phyloP scores from a whole-genome alignment of 2,329 filamentous ascomycete species.

The Botrytis paeoniae region DNA sequence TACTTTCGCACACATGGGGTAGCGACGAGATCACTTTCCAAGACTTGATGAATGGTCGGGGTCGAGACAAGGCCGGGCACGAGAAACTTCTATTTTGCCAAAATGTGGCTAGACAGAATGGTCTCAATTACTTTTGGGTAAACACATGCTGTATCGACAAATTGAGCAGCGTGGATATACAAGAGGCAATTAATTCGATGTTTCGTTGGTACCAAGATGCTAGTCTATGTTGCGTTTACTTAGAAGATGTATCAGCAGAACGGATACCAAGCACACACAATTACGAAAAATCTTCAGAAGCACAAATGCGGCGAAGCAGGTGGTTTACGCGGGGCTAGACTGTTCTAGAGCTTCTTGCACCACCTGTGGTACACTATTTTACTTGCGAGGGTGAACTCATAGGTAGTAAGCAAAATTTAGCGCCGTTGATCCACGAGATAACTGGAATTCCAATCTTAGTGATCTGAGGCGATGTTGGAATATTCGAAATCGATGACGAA shows the following conservation, averaged over 20 bases:
- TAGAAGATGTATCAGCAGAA: conserved; percentile 22
- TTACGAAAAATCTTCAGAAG: conserved; percentile 19
- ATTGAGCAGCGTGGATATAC: conserved; percentile 15
- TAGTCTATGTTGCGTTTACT: conserved; percentile 27
- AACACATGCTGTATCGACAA: conserved; percentile 26
- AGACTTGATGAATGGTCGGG: conserved; percentile 19
- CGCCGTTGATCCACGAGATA: background rate
- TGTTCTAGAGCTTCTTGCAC: conserved; percentile 20
- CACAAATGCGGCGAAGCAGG: conserved; percentile 11
- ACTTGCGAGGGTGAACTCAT: background rate
- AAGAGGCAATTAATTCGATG: conserved; percentile 31
- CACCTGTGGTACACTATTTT: background rate
- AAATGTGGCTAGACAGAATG: conserved; percentile 22
- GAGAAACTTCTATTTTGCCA: conserved; percentile 23
- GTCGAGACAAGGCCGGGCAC: conserved; percentile 21
- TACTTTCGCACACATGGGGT: conserved; percentile 34
- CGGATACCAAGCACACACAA: background rate
- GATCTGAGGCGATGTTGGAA: background rate
- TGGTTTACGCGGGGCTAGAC: conserved; percentile 31
- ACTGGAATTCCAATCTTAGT: background rate
- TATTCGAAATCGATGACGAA: background rate
- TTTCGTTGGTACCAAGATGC: conserved; percentile 30
- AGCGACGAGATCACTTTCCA: conserved; percentile 25
- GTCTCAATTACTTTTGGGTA: conserved; percentile 23
- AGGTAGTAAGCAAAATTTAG: background rate